These are phyloP conservation scores for Aspergillus taichungensis DNA, from an alignment of 495 filamentous ascomycete genomes.

Conservation along the genomic window DNA sequence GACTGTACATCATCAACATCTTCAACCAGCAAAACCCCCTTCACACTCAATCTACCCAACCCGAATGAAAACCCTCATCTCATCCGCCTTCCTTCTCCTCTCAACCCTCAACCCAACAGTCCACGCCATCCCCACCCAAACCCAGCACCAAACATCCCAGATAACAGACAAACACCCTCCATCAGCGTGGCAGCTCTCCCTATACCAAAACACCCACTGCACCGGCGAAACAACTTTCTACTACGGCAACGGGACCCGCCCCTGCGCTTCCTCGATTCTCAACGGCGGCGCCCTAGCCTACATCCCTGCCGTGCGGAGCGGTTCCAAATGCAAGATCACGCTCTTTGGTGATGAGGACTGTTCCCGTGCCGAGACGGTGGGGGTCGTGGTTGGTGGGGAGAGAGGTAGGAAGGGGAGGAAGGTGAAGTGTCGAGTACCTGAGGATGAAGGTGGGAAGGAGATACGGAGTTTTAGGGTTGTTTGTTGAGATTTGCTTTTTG, in stretches of 20 bases:
- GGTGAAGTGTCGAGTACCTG: neutral
- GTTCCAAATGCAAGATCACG: neutral
- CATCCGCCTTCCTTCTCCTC: slow-evolving; percentile 1
- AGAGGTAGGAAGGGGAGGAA: slow-evolving; percentile 6
- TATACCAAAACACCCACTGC: slow-evolving; percentile 5
- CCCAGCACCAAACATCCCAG: neutral
- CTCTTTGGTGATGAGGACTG: neutral
- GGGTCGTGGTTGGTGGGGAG: neutral
- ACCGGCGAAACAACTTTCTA: slow-evolving; percentile 7
- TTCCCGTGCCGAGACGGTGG: neutral
- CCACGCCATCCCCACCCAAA: neutral
- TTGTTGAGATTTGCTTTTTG: no score
- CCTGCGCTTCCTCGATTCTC: slow-evolving; percentile 1
- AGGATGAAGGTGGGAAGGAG: no score
- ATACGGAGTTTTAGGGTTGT: no score
- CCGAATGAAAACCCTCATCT: neutral
- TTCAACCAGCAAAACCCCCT: no score
- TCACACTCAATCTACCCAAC: no score
- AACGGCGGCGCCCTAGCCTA: slow-evolving; percentile 7
- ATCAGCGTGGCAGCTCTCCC: slow-evolving; percentile 4
- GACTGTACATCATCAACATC: no score
- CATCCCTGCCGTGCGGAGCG: neutral
- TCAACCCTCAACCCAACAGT: neutral
- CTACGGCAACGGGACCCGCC: slow-evolving; percentile 1
- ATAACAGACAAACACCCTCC: neutral